Conservation (phyloP, 2,329 filamentous ascomycete species). For the Nemania bipapillata region DNA sequence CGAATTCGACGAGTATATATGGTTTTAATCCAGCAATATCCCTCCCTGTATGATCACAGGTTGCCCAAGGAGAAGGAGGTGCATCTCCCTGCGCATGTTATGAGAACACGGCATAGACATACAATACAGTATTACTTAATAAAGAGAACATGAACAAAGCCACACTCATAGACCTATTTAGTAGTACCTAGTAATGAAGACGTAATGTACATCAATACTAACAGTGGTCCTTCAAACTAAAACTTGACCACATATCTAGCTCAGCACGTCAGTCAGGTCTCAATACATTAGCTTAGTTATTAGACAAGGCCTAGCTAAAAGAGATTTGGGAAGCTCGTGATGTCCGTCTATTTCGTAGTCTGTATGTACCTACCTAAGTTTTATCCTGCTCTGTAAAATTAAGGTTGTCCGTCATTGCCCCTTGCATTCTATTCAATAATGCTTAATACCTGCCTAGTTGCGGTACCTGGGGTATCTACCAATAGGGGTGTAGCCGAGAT, state of each 20-base stretch:
- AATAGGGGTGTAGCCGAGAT: slow-evolving; percentile 23
- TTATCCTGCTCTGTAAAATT: neutral
- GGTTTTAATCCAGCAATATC: slow-evolving; percentile 24
- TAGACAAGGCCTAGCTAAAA: too few species aligned
- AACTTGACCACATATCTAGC: too few species aligned
- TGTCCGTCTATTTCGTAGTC: too few species aligned
- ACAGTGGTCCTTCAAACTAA: too few species aligned
- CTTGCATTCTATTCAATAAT: neutral
- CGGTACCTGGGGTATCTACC: slow-evolving; percentile 6
- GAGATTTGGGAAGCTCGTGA: too few species aligned
- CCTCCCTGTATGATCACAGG: slow-evolving; percentile 27
- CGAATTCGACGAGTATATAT: slow-evolving; percentile 40
- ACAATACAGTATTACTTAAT: slow-evolving; percentile 36
- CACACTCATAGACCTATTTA: neutral
- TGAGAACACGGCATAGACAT: slow-evolving; percentile 35
- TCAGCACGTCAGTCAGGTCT: too few species aligned
- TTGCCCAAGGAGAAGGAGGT: slow-evolving; percentile 3
- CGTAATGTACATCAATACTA: too few species aligned
- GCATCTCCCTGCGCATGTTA: slow-evolving; percentile 20
- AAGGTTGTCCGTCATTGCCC: neutral
- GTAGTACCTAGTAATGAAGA: neutral
- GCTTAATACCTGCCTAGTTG: neutral
- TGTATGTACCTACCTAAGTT: too few species aligned
- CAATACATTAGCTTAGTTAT: too few species aligned
- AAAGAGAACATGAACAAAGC: slow-evolving; percentile 13